Evolutionary conservation across 2,329 filamentous ascomycete species (phyloP), one percentile per base, ranked within the genome.

Genomic region (Arthrocladium fulminans): DNA sequence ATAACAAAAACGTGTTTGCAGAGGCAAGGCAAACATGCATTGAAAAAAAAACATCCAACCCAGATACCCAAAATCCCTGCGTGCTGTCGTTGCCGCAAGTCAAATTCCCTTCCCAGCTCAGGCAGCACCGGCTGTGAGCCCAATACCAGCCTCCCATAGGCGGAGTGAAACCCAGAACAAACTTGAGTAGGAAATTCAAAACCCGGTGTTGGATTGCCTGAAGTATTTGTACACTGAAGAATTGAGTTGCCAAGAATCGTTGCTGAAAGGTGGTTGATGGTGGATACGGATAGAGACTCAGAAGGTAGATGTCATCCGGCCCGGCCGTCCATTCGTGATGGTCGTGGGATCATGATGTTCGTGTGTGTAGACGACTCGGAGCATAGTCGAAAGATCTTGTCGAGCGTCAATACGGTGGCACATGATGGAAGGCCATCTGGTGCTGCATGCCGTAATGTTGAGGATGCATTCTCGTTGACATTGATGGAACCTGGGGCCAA

Each of bases 391-490:
- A 15, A 15, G 13, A 15, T 7, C 17, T 9, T 35, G 32, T 5
- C 32, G 32, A 35, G 32, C 6, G 6, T 29, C 9, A 47, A 38
- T 37, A 38, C 22, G 30, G n/a, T n/a, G n/a, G 30, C 32, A 47
- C 44, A 2, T 32, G 10, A 19, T 34, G 29, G 22, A 45, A 45
- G 9, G 42, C 30, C 4, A 30, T 13, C 17, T 35, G 43, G 9
- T 47, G 44, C n/a, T 37, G 30, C 23, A 47, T 47, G 20, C 8
- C 23, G 17, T 38, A 47, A 10, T 19, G 13, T n/a, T 47, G 44
- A 13, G 44, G 34, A 13, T 47, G 17, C 34, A 38, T 47, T 25
- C 44, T 38, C n/a, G 39, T 47, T 8, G 32, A 15, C n/a, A 38
- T 24, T 10, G 32, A n/a, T 23, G 38, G 44, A 46, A 32, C 19